Percentiles rank a stretch among this genome's conserved stretches.
These are phyloP conservation scores for Ceratocystis papillata DNA, from an alignment of 2,329 filamentous ascomycete species.

Conservation along the genomic window DNA sequence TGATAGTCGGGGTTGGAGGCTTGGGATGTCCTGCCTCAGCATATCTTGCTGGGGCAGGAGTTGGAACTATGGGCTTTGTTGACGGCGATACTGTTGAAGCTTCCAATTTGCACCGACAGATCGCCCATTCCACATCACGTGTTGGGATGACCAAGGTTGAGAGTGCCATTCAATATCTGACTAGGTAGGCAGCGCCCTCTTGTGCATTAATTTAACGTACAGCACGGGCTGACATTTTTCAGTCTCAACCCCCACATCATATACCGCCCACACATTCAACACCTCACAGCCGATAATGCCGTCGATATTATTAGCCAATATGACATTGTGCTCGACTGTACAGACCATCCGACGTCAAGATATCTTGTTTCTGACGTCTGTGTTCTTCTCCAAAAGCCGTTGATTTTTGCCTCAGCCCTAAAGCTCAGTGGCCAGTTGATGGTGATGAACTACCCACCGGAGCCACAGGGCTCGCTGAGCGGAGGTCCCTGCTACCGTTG, in stretches of 20 bases:
- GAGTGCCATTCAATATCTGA: slow-evolving; percentile 54
- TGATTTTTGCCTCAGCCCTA: slow-evolving; percentile 83
- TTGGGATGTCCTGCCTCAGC: slow-evolving; percentile 83
- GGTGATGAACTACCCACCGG: slow-evolving; percentile 70
- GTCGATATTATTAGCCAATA: slow-evolving; percentile 56
- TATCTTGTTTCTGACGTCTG: slow-evolving; percentile 90
- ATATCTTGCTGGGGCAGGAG: slow-evolving; percentile 84
- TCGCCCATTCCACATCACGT: slow-evolving; percentile 61
- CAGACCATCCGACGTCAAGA: slow-evolving; percentile 80
- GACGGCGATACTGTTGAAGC: slow-evolving; percentile 81
- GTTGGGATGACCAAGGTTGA: slow-evolving; percentile 72
- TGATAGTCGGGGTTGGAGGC: slow-evolving; percentile 80
- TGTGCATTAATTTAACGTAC: background rate
- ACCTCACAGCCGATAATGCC: slow-evolving; percentile 60
- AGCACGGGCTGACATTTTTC: slow-evolving; percentile 11
- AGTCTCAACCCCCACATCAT: slow-evolving; percentile 63
- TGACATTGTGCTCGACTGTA: slow-evolving; percentile 85
- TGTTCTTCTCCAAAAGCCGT: slow-evolving; percentile 63
- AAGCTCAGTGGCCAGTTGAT: slow-evolving; percentile 84
- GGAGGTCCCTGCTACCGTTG: slow-evolving; percentile 89
- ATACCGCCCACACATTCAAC: slow-evolving; percentile 51
- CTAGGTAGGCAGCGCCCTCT: slow-evolving; percentile 35
- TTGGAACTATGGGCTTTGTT: slow-evolving; percentile 71
- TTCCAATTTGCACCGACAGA: slow-evolving; percentile 87
- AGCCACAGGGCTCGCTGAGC: slow-evolving; percentile 40